Evolutionary conservation across 768 basidiomycete species (phyloP).

Genomic region (Asterophora parasitica): DNA sequence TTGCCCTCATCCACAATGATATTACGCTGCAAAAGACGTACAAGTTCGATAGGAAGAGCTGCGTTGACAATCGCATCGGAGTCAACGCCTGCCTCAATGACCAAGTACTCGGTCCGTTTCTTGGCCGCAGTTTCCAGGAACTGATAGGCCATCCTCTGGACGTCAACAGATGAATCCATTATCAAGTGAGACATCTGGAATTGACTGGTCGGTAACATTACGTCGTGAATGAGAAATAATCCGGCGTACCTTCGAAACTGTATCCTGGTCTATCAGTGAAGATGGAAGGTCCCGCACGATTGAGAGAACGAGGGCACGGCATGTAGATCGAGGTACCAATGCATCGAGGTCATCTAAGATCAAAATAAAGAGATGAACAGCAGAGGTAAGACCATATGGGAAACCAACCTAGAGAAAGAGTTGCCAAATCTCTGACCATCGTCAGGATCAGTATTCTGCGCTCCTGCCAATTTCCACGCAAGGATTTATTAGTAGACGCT

Average conservation of each 20-base stretch:
- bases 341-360: slow-evolving; percentile 21
- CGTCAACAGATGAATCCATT: slow-evolving; percentile 51
- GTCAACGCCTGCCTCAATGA: slow-evolving; percentile 84
- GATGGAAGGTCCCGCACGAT: slow-evolving; percentile 64
- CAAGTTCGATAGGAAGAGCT: slow-evolving; percentile 61
- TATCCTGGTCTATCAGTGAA: slow-evolving; percentile 56
- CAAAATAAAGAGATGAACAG: slow-evolving; percentile 1
- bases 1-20: slow-evolving; percentile 34
- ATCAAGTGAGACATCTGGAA: slow-evolving; percentile 77
- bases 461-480: slow-evolving; percentile 66
- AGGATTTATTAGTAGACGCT: slow-evolving; percentile 61
- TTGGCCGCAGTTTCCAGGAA: slow-evolving; percentile 66
- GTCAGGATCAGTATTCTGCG: slow-evolving; percentile 48
- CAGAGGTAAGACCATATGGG: background rate
- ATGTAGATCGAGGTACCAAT: slow-evolving; percentile 61
- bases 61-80: slow-evolving; percentile 49
- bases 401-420: slow-evolving; percentile 43
- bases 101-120: slow-evolving; percentile 75
- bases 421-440: slow-evolving; percentile 57
- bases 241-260: slow-evolving; percentile 53
- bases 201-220: background rate
- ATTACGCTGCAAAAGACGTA: slow-evolving; percentile 53
- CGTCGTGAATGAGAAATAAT: background rate
- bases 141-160: slow-evolving; percentile 76
- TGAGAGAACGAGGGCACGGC: slow-evolving; percentile 62